Conservation (phyloP, 2,329 filamentous ascomycete species). For the Fusarium fracticaudum region DNA sequence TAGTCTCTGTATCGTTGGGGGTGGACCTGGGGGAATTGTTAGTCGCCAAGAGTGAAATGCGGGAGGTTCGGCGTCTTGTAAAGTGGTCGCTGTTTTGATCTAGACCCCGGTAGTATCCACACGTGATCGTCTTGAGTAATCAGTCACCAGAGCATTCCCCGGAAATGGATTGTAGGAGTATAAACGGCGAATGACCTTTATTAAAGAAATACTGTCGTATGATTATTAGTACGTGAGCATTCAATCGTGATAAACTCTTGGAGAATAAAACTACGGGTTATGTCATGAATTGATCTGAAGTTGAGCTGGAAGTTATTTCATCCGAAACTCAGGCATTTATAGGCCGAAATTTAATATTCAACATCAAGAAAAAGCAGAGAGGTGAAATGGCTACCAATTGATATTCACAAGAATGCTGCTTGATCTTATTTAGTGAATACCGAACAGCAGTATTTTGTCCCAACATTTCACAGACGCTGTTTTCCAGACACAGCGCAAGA, state of each 20-base stretch:
- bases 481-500: neutral
- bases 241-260: neutral
- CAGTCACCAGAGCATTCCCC: neutral
- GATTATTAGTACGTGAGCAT: too few species aligned
- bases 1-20: neutral
- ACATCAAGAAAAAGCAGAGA: too few species aligned
- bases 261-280: neutral
- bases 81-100: conserved; percentile 19
- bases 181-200: neutral
- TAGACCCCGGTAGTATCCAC: neutral
- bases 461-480: accelerated
- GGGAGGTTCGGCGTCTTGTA: conserved; percentile 11
- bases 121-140: conserved; percentile 1
- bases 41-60: neutral
- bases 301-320: too few species aligned
- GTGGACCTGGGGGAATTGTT: neutral
- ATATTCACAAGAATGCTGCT: neutral
- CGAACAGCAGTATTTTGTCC: accelerated
- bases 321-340: too few species aligned
- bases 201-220: neutral
- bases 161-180: neutral
- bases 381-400: neutral
- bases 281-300: neutral
- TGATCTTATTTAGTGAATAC: too few species aligned
- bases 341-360: accelerated